Conservation (phyloP, 2,329 filamentous ascomycete genomes). For the Fusarium chuoi region DNA sequence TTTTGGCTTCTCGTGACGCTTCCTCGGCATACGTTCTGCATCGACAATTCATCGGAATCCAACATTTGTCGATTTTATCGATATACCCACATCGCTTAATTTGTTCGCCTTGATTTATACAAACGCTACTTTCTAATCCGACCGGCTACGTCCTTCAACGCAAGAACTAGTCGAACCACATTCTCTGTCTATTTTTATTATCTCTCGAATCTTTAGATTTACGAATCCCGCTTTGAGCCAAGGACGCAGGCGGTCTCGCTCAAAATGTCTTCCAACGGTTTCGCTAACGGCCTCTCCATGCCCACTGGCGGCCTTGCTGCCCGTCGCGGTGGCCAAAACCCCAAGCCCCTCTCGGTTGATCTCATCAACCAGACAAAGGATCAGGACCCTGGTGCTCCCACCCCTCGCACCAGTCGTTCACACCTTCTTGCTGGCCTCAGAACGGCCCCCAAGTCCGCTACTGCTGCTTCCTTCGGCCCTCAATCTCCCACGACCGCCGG, state of each 20-base stretch:
- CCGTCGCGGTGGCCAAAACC: conserved; percentile 82
- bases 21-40: conserved; percentile 32
- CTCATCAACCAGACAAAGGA: conserved; percentile 75
- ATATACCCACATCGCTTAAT: conserved; percentile 43
- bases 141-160: conserved; percentile 25
- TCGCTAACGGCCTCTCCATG: conserved; percentile 77
- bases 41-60: conserved; percentile 27
- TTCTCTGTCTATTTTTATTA: conserved; percentile 35
- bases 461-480: conserved; percentile 76
- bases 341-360: conserved; percentile 89
- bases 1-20: conserved; percentile 31
- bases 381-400: conserved; percentile 74
- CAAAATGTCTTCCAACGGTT: conserved; percentile 96
- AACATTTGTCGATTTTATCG: conserved; percentile 35
- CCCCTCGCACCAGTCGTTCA: conserved; percentile 92
- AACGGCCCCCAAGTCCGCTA: conserved; percentile 88
- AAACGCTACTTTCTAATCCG: conserved; percentile 39
- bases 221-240: conserved; percentile 56
- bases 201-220: conserved; percentile 23
- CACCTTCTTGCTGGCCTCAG: conserved; percentile 93
- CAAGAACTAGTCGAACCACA: conserved; percentile 30
- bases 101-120: conserved; percentile 30
- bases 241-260: conserved; percentile 99
- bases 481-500: conserved; percentile 65
- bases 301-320: conserved; percentile 86